Evolutionary conservation across 2,329 filamentous ascomycete genomes (phyloP), one percentile per base, ranked within the genome.

Genomic region (Juglanconis juglandina): DNA sequence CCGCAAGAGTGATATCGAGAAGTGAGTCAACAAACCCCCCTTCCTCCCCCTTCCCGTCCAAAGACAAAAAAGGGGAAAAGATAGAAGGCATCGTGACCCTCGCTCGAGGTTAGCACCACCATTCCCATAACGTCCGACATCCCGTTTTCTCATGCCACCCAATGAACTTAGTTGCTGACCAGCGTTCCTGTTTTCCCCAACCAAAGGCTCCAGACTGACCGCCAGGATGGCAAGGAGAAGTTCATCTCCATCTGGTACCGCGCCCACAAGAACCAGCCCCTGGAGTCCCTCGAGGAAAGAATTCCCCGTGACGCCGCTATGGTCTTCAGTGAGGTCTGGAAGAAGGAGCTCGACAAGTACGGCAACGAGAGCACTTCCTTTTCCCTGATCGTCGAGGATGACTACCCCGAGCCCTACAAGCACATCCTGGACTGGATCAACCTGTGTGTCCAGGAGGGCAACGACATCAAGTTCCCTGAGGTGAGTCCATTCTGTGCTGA

Each of bases 391-490:
- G 34, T 63, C 14, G 48, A 61, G 9, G 61, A 52, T 32, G 35
- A 24, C 33, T 30, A 63, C 35, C 30, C 49, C 17, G 32, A 13
- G 8, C 51, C 49, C 1, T 61, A 58, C 58, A 58, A 56, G 58
- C 52, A 48, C 41, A 32, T 63, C 24, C 41, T 63, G 13, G 41
- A 56, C 9, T 63, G 61, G 61, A 63, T 63, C 54, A 56, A 63
- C 13, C 41, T 58, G 8, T 63, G 61, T 39, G 34, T 63, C 17
- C 54, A 61, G 2, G 55, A 61, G 51, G 61, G 61, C 48, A 63
- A 63, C 30, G 61, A 63, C 44, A 32, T 63, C 58, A 63, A 63
- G 47, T 63, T 63, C 17, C 61, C 61, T 6, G 61, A 63, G 34
- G 60, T 59, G 39, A 51, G 47, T 17, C n/a, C 3, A 4, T 17